phyloP scores from a whole-genome alignment of 306 rosid genomes.

The Coriaria nepalensis region DNA sequence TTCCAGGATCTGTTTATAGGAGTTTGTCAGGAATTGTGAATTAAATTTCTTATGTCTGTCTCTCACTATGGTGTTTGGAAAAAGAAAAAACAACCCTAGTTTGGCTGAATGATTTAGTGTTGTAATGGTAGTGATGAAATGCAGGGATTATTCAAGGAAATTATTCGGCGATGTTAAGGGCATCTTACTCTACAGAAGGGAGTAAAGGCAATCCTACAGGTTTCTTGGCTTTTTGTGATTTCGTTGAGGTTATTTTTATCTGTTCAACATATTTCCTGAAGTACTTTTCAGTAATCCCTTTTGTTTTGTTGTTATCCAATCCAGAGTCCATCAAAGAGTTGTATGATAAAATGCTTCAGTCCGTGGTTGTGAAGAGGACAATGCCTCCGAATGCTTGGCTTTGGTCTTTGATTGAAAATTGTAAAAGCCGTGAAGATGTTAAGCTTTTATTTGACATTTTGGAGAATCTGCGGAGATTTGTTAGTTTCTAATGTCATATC shows the following conservation, averaged over 20 bases:
- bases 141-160: slow-evolving; percentile 27
- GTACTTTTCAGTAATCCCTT: slow-evolving; percentile 10
- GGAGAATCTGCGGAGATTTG: slow-evolving; percentile 70
- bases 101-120: slow-evolving; percentile 2
- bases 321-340: slow-evolving; percentile 71
- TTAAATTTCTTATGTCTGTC: neutral
- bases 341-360: slow-evolving; percentile 57
- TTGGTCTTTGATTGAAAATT: slow-evolving; percentile 73
- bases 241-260: slow-evolving; percentile 2
- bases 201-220: slow-evolving; percentile 40
- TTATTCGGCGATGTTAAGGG: slow-evolving; percentile 23
- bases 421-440: slow-evolving; percentile 55
- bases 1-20: too few relatives aligned
- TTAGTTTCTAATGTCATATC: slow-evolving; percentile 28
- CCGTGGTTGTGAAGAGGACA: slow-evolving; percentile 48
- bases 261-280: neutral
- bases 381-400: slow-evolving; percentile 95
- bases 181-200: slow-evolving; percentile 34
- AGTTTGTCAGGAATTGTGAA: neutral
- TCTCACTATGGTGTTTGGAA: neutral
- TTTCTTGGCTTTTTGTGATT: slow-evolving; percentile 20
- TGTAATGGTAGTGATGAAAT: slow-evolving; percentile 11
- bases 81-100: neutral
- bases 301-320: slow-evolving; percentile 14
- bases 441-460: slow-evolving; percentile 57